Evolutionary conservation across 768 basidiomycete species (phyloP).

Genomic region (Psilocybe tampanensis): DNA sequence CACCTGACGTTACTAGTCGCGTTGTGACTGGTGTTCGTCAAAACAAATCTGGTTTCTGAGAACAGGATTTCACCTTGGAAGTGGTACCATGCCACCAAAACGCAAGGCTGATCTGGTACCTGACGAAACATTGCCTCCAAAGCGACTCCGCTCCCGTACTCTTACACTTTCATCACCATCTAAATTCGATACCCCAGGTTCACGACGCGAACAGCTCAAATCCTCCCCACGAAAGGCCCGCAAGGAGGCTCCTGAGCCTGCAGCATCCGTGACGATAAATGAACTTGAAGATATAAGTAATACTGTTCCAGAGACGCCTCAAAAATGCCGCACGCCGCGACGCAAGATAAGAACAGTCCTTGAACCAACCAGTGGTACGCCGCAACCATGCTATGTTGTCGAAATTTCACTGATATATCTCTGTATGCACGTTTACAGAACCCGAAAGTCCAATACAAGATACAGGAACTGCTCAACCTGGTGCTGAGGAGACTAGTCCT

Average conservation of each 20-base stretch:
- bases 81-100: background rate
- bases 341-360: background rate
- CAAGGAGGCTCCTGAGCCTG: background rate
- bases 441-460: background rate
- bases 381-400: background rate
- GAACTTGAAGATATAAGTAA: background rate
- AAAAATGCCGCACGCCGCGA: background rate
- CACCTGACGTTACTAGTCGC: constrained; percentile 28
- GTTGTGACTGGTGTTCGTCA: no score
- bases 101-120: background rate
- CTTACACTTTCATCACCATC: background rate
- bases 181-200: background rate
- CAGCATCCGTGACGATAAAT: constrained; percentile 28
- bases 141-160: background rate
- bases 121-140: background rate
- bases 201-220: background rate
- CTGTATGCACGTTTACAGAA: background rate
- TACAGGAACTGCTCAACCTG: no score
- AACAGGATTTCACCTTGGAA: background rate
- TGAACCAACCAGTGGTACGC: background rate
- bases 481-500: background rate
- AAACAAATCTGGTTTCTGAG: no score
- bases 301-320: background rate
- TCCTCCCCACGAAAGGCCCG: background rate
- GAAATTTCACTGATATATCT: background rate